Conservation (phyloP, 2,329 filamentous ascomycete species). For the Trichoderma brevicompactum region DNA sequence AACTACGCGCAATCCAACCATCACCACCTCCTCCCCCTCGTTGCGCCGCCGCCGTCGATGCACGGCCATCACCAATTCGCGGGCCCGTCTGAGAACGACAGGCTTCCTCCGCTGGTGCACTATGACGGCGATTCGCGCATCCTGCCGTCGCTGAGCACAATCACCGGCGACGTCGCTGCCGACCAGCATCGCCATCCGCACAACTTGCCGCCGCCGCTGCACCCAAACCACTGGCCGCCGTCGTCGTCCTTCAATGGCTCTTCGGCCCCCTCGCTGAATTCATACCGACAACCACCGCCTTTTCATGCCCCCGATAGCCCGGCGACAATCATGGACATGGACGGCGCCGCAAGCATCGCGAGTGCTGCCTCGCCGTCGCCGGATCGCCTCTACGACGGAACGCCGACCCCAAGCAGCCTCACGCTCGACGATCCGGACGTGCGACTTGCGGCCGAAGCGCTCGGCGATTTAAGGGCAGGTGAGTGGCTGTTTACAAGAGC, state of each 20-base stretch:
- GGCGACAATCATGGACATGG: conserved; percentile 55
- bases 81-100: conserved; percentile 27
- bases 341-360: conserved; percentile 48
- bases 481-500: conserved; percentile 36
- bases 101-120: conserved; percentile 37
- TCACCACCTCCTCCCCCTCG: background rate
- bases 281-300: conserved; percentile 44
- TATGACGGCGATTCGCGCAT: conserved; percentile 38
- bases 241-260: conserved; percentile 24
- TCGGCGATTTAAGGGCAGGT: conserved; percentile 77
- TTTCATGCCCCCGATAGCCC: conserved; percentile 50
- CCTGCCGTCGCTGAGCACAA: conserved; percentile 45
- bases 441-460: conserved; percentile 72
- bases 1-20: conserved; percentile 15
- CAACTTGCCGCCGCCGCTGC: conserved; percentile 31
- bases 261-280: conserved; percentile 41
- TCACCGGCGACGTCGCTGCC: conserved; percentile 40
- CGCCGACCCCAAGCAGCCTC: conserved; percentile 52
- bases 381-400: conserved; percentile 36
- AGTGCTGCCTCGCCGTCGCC: conserved; percentile 52
- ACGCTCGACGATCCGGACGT: conserved; percentile 70
- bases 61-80: conserved; percentile 19
- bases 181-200: conserved; percentile 12
- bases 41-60: conserved; percentile 24
- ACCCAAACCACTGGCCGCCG: conserved; percentile 48